Evolutionary conservation across 148 eudicot species (phyloP).

Genomic region (Persicaria tinctoria): DNA sequence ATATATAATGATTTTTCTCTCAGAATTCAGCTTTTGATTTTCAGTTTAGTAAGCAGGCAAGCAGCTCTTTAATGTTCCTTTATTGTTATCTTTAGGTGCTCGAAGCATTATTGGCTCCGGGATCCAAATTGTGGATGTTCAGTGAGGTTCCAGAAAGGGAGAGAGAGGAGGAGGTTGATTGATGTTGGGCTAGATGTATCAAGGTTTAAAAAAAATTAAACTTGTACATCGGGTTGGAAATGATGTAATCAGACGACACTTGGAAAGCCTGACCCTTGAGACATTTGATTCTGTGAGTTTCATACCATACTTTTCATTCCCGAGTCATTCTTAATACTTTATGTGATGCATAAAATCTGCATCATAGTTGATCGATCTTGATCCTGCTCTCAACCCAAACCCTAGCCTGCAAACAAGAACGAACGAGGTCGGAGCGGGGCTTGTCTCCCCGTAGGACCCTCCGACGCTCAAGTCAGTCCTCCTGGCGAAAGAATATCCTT

Average conservation of each 20-base stretch:
- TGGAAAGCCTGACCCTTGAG: conserved; percentile 77
- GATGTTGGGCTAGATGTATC: conserved; percentile 87
- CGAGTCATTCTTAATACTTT: background rate
- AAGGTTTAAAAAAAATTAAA: conserved; percentile 53
- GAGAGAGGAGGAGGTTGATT: conserved; percentile 61
- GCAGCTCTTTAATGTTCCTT: background rate
- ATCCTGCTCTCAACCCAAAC: too few relatives aligned
- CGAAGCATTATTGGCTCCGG: conserved; percentile 76
- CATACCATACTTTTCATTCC: background rate
- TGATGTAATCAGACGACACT: conserved; percentile 76
- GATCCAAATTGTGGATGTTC: conserved; percentile 93
- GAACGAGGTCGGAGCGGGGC: too few relatives aligned
- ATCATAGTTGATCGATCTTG: too few relatives aligned
- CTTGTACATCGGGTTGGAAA: conserved; percentile 88
- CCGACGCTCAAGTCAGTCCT: too few relatives aligned
- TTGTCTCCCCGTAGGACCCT: too few relatives aligned
- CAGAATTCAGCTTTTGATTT: background rate
- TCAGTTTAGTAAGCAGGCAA: background rate
- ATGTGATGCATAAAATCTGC: too few relatives aligned
- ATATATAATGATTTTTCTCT: background rate
- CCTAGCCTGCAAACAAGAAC: too few relatives aligned
- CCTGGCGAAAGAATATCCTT: too few relatives aligned
- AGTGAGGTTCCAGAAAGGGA: conserved; percentile 76
- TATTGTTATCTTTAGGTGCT: conserved; percentile 39
- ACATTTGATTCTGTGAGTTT: conserved; percentile 92